Conservation (phyloP, 352 stramenopile species). For the Chrysophaeum taylorii region DNA sequence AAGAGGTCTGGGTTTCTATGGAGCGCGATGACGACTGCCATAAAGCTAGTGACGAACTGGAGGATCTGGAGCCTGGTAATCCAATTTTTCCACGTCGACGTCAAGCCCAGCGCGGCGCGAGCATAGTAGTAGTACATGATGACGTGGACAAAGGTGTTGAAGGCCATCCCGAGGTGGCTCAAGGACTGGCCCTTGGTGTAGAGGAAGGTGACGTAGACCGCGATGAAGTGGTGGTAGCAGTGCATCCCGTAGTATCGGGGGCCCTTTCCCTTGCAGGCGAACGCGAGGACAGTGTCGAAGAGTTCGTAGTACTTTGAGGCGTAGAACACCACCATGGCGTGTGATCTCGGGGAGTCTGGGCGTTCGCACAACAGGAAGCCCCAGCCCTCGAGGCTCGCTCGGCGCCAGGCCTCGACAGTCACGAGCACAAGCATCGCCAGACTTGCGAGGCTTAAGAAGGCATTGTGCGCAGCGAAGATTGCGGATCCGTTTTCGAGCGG, state of each 20-base stretch:
- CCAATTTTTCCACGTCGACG: conserved; percentile 26
- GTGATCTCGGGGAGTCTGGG: background rate
- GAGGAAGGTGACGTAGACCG: conserved; percentile 26
- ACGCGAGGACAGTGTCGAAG: conserved; percentile 23
- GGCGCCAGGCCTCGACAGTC: background rate
- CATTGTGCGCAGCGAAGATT: conserved; percentile 12
- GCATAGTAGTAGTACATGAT: conserved; percentile 39
- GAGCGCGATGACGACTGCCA: too few species aligned
- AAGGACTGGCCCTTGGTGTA: conserved; percentile 27
- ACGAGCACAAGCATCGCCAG: background rate
- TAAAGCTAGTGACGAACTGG: conserved; percentile 30
- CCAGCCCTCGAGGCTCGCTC: background rate
- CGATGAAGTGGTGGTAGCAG: conserved; percentile 27
- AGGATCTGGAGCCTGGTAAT: conserved; percentile 29
- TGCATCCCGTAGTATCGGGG: conserved; percentile 19
- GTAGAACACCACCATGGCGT: too few species aligned
- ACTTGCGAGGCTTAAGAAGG: background rate
- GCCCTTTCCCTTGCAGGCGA: background rate
- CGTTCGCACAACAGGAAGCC: conserved; percentile 19
- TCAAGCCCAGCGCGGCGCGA: conserved; percentile 38
- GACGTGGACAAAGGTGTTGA: conserved; percentile 32
- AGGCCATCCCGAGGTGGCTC: conserved; percentile 21
- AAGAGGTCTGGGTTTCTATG: too few species aligned
- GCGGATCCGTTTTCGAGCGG: background rate
- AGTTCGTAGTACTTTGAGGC: conserved; percentile 30